Evolutionary conservation across 306 rosid species (phyloP), one percentile per base, ranked within the genome.

Genomic region (Quercus glauca): DNA sequence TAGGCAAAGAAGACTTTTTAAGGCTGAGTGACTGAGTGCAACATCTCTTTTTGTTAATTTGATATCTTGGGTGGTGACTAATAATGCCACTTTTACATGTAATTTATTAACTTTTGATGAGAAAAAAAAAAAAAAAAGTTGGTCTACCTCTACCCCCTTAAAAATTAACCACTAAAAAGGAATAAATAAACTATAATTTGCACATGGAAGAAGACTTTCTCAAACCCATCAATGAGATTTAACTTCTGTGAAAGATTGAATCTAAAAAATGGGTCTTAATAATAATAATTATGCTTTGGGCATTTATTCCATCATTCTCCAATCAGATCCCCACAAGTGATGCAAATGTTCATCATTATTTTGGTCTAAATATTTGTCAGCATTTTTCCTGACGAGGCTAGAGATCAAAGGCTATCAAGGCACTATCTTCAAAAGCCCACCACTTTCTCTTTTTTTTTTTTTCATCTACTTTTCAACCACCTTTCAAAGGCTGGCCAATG

Each of bases 401-500:
- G 35, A 79, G 68, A 20, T 61, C 21, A 71, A 51, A 73, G 45
- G 17, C 51, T 33, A 51, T 63, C 29, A 35, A 52, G 56, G 69
- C 78, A 61, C 67, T 79, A 52, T 51, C 78, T 52, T 52, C 23
- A 63, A 52, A 73, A 71, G 71, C 56, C 68, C 55, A 63, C 65
- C 67, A 72, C 68, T 28, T 72, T 60, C 71, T 31, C 65, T 28
- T 33, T 79, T 72, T 71, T 72, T 71, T 28, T 35, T 43, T 41
- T 4, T 4, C 73, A 35, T 61, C 52, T 19, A 9, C 72, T 53
- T 73, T 80, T n/a, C 69, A 33, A 55, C 67, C 5, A 49, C 45
- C 45, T 31, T 64, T 18, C 78, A 64, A 64, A 35, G 78, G 45
- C 57, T 29, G 29, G 63, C 64, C 21, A 71, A 71, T 60, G 55